These are phyloP conservation scores for Chenopodium suecicum DNA, from an alignment of 148 eudicot species.

Conservation along the genomic window DNA sequence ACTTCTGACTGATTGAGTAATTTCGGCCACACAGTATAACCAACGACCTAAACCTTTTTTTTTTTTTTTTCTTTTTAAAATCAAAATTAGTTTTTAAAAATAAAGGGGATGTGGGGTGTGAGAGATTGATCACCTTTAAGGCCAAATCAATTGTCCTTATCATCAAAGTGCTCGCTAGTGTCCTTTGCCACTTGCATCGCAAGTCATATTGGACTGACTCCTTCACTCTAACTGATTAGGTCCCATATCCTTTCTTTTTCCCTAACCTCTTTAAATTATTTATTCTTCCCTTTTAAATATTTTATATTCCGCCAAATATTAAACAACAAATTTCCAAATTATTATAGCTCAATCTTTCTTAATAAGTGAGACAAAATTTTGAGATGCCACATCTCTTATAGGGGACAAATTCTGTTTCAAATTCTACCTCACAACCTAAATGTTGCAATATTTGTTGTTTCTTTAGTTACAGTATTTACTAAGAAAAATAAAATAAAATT, in stretches of 20 bases:
- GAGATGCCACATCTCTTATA: neutral
- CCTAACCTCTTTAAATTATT: neutral
- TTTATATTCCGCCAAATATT: neutral
- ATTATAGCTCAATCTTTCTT: neutral
- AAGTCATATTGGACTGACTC: constrained; percentile 13
- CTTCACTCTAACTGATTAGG: neutral
- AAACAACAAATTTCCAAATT: constrained; percentile 17
- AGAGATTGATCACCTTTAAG: neutral
- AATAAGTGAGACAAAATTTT: constrained; percentile 27
- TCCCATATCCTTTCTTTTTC: neutral
- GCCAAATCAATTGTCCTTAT: constrained; percentile 22
- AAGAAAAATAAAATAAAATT: too few relatives aligned
- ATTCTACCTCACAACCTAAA: too few relatives aligned
- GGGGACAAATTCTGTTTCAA: neutral
- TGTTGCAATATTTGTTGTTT: too few relatives aligned
- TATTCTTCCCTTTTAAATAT: neutral
- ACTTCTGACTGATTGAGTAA: too few relatives aligned
- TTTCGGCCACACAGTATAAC: too few relatives aligned
- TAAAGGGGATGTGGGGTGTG: neutral
- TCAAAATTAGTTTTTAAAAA: too few relatives aligned
- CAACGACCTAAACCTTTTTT: too few relatives aligned
- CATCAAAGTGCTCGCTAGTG: constrained; percentile 33
- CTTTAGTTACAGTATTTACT: too few relatives aligned
- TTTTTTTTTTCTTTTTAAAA: too few relatives aligned
- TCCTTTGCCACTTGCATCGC: constrained; percentile 18